Evolutionary conservation across 495 filamentous ascomycete species (phyloP), one percentile per base, ranked within the genome.

Genomic region (Lepraria neglecta): DNA sequence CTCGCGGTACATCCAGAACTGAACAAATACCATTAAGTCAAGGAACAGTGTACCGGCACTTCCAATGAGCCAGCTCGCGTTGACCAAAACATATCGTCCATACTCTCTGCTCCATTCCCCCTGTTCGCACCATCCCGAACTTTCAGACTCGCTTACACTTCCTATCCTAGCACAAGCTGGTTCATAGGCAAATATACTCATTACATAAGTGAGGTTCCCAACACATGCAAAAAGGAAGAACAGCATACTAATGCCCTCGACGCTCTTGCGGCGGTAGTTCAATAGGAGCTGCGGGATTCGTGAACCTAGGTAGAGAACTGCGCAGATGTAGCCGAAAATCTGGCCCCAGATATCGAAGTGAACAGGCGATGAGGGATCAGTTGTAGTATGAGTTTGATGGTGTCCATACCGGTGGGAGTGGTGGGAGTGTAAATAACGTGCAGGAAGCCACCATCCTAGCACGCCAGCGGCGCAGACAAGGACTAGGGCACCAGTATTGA

Each of bases 191-290:
- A 97, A 75, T 45, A 98, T 97, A n/a, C 83, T 88, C 19, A 96
- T 69, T 6, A 97, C 91, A 68, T 95, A 98, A 0, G 92, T 96
- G 58, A 92, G 66, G 68, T 98, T 98, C 3, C 94, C 94, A 24
- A 97, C 80, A 70, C 91, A 96, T 9, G 92, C 94, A 69, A 98
- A 98, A 19, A 97, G 75, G 76, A 98, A 98, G 76, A 98, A 98
- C 0, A 98, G 77, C 66, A 96, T 78, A 21, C 87, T 91, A 6
- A 98, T 84, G 3, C 92, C 94, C 35, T 96, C 92, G 1, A 91
- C 96, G 33, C 84, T 88, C 72, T 94, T 96, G 44, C 94, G 85
- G 2, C 86, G 81, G 73, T 87, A 92, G 70, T 98, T 98, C 35
- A 97, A 82, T 5, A 96, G 75, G 9, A 98, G 77, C 72, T 98